Percentiles rank a stretch among this genome's conserved stretches.
These are phyloP conservation scores for Alternaria sp. DNA, from an alignment of 2,329 filamentous ascomycete genomes.

Conservation along the genomic window DNA sequence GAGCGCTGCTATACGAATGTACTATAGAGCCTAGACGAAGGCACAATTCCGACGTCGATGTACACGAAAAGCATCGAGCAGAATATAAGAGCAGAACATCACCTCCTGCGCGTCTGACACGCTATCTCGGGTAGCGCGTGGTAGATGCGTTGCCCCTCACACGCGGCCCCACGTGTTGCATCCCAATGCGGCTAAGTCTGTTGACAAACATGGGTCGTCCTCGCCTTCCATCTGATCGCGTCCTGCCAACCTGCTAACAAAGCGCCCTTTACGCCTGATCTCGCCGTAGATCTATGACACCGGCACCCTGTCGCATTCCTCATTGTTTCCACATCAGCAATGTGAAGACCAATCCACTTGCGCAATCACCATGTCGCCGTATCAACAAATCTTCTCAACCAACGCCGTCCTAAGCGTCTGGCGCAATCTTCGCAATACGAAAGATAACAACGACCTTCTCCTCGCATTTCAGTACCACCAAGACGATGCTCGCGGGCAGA, in stretches of 20 bases:
- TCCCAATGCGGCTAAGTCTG: slow-evolving; percentile 9
- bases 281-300: not conserved
- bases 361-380: slow-evolving; percentile 33
- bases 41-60: not conserved
- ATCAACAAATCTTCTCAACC: slow-evolving; percentile 43
- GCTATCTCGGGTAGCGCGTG: not conserved
- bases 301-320: not conserved
- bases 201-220: slow-evolving; percentile 12
- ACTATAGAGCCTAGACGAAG: slow-evolving; percentile 8
- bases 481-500: slow-evolving; percentile 30
- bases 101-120: not conserved
- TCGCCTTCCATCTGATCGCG: not conserved
- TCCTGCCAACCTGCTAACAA: slow-evolving; percentile 9
- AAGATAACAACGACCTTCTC: slow-evolving; percentile 40
- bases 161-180: slow-evolving; percentile 17
- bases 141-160: slow-evolving; percentile 16
- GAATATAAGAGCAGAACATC: not conserved
- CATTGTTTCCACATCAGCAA: slow-evolving; percentile 6
- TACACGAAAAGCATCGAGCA: not conserved
- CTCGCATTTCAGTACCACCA: slow-evolving; percentile 44
- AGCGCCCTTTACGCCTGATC: slow-evolving; percentile 1
- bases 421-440: slow-evolving; percentile 39
- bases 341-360: slow-evolving; percentile 13
- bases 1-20: slow-evolving; percentile 14
- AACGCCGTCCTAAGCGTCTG: slow-evolving; percentile 44